Evolutionary conservation across 148 eudicot genomes (phyloP).

Genomic region (Cornus controversa): DNA sequence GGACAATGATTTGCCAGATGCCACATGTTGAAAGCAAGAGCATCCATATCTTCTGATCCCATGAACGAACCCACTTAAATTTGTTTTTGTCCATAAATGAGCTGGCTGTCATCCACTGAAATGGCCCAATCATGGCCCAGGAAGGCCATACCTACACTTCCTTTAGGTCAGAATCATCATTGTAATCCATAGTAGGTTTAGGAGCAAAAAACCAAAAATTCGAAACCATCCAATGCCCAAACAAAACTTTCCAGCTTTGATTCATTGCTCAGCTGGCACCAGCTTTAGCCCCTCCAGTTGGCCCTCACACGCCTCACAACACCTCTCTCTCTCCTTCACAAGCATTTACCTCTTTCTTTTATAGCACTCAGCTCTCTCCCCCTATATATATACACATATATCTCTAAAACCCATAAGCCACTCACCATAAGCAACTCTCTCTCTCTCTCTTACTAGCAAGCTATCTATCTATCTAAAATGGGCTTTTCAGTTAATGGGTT

Average conservation of each 20-base stretch:
- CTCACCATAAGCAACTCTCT: neutral
- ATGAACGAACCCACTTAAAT: neutral
- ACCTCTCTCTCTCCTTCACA: conserved; percentile 14
- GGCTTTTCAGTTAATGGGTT: conserved; percentile 17
- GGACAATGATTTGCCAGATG: neutral
- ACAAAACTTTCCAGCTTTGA: conserved; percentile 22
- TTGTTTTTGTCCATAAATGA: neutral
- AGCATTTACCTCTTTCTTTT: conserved; percentile 3
- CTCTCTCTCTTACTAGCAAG: neutral
- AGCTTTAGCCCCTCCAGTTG: conserved; percentile 8
- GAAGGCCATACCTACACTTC: neutral
- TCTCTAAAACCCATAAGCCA: neutral
- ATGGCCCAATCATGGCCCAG: neutral
- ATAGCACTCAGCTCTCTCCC: neutral
- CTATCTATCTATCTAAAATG: too few species aligned
- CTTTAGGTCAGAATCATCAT: too few species aligned
- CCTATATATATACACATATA: conserved; percentile 11
- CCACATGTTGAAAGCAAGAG: neutral
- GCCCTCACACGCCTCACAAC: conserved; percentile 8
- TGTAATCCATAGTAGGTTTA: too few species aligned
- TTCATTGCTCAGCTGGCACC: conserved; percentile 28
- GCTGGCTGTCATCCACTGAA: neutral
- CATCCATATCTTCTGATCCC: neutral
- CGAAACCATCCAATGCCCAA: neutral
- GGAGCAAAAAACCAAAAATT: neutral